These are phyloP conservation scores for Cytospora schulzeri DNA, from an alignment of 2,329 filamentous ascomycete species.

Conservation along the genomic window DNA sequence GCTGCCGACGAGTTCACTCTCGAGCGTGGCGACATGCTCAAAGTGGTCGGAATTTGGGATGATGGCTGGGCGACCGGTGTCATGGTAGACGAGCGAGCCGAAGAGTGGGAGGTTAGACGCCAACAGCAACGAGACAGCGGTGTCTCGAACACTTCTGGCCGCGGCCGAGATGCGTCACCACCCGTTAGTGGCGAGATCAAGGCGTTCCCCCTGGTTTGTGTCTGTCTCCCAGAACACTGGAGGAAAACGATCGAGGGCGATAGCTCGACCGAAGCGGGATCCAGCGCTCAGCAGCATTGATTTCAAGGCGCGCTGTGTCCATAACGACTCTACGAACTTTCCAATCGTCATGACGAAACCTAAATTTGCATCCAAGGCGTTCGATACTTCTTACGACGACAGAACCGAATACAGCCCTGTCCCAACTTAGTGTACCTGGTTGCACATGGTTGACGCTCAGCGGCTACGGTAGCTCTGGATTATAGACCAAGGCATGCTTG, in stretches of 20 bases:
- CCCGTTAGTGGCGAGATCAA: slow-evolving; percentile 82
- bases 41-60: slow-evolving; percentile 98
- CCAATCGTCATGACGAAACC: slow-evolving; percentile 30
- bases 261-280: slow-evolving; percentile 66
- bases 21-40: slow-evolving; percentile 96
- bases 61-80: slow-evolving; percentile 98
- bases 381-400: slow-evolving; percentile 8
- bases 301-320: neutral
- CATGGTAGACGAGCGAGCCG: slow-evolving; percentile 77
- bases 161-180: slow-evolving; percentile 62
- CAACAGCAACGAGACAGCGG: slow-evolving; percentile 88
- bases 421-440: neutral
- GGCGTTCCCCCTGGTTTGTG: slow-evolving; percentile 94
- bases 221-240: slow-evolving; percentile 95
- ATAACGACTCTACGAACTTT: slow-evolving; percentile 31
- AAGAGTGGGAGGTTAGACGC: slow-evolving; percentile 81
- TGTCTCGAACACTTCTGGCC: slow-evolving; percentile 77
- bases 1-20: slow-evolving; percentile 91
- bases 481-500: slow-evolving; percentile 1
- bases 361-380: slow-evolving; percentile 20
- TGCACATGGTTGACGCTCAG: slow-evolving; percentile 22
- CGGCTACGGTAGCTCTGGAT: neutral
- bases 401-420: slow-evolving; percentile 1
- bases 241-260: slow-evolving; percentile 95
- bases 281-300: slow-evolving; percentile 41